Evolutionary conservation across 2,329 filamentous ascomycete species (phyloP), one percentile per base, ranked within the genome.

Genomic region (Pezicula neosporulosa): DNA sequence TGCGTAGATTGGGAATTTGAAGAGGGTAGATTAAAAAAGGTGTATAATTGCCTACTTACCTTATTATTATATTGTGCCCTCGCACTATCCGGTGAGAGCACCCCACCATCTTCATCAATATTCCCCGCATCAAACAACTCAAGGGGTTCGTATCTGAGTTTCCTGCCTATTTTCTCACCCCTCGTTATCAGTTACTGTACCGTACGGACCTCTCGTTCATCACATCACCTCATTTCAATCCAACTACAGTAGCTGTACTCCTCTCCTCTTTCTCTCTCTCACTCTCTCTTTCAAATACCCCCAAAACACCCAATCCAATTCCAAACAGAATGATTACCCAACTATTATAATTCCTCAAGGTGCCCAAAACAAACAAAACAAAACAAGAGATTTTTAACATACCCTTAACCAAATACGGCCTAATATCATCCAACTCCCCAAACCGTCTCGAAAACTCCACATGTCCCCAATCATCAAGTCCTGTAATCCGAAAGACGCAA

Each of bases 51-150:
- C 56, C 45, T 54, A n/a, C n/a, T n/a, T n/a, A n/a, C n/a, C n/a
- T n/a, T n/a, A n/a, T n/a, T 60, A 33, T 60, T 61, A 41, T 56
- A 58, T 19, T 60, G 54, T 4, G 52, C 51, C 19, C 59, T 46
- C 8, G 53, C 49, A 47, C 46, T 48, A 30, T 58, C 56, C n/a
- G 52, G 27, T 33, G 50, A 44, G 24, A 56, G 44, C 9, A 60
- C 1, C 57, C 61, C 3, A 60, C 73, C 74, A 39, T 79, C 71
- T 2, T 70, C 68, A 45, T 79, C 72, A 12, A 82, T 66, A 61
- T 84, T 84, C 47, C 76, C 71, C 0, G 78, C 78, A 56, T 84
- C 81, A 61, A 83, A 83, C 1, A 84, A 70, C 61, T 82, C 75
- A 2, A 24, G 24, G 5, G 6, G 6, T 24, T 65, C 58, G 54